Conservation (phyloP, 371 early-diverging fungal genomes). For the Mortierella sp. region DNA sequence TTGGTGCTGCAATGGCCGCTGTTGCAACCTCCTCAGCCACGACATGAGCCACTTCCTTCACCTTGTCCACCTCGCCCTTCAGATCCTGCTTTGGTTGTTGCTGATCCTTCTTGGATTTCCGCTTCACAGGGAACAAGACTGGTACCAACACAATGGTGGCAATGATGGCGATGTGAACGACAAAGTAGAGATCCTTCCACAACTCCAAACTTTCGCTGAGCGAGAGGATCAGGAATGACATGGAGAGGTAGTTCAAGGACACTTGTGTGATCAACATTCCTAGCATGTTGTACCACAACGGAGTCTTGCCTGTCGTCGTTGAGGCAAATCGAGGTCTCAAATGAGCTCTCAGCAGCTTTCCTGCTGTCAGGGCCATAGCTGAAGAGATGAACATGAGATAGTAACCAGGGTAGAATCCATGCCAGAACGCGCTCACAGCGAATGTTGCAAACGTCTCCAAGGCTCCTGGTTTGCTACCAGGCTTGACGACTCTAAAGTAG, state of each 20-base stretch:
- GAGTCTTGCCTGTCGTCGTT: conserved; percentile 50
- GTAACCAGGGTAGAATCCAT: conserved; percentile 93
- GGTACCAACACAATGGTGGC: conserved; percentile 41
- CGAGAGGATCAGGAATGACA: conserved; percentile 77
- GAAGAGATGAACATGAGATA: conserved; percentile 70
- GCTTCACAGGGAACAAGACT: conserved; percentile 35
- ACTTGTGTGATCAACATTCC: conserved; percentile 75
- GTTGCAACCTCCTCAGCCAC: conserved; percentile 30
- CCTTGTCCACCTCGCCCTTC: conserved; percentile 20
- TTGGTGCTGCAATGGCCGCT: conserved; percentile 17
- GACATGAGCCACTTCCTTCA: conserved; percentile 23
- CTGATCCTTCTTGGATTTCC: conserved; percentile 37
- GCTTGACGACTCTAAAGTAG: conserved; percentile 74
- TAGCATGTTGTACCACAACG: conserved; percentile 70
- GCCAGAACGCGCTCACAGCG: conserved; percentile 89
- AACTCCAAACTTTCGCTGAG: conserved; percentile 63
- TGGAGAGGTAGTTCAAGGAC: conserved; percentile 73
- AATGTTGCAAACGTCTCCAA: conserved; percentile 77
- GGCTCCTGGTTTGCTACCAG: conserved; percentile 64
- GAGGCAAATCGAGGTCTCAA: conserved; percentile 74
- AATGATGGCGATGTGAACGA: conserved; percentile 64
- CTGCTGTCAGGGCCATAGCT: conserved; percentile 60
- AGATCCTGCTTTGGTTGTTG: not conserved
- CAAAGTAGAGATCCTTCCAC: conserved; percentile 71
- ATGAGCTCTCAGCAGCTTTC: conserved; percentile 67